phyloP scores from a whole-genome alignment of 441 rosid species.

The Pelargonium australe region DNA sequence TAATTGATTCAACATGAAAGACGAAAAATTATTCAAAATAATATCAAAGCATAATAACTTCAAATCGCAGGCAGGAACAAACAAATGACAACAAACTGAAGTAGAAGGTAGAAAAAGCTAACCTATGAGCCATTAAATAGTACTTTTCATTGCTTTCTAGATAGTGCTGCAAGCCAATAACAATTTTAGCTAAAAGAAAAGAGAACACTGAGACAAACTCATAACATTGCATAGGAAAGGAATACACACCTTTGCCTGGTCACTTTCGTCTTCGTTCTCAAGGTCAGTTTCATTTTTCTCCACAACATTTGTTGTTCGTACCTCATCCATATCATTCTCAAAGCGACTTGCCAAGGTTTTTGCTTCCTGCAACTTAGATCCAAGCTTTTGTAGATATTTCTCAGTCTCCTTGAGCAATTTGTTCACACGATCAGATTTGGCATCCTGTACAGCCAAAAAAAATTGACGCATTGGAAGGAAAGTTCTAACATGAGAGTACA shows the following conservation, averaged over 20 bases:
- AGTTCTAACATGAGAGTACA: slow-evolving; percentile 13
- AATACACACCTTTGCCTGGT: slow-evolving; percentile 75
- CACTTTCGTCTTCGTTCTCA: slow-evolving; percentile 86
- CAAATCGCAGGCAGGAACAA: slow-evolving; percentile 5
- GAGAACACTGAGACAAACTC: slow-evolving; percentile 13
- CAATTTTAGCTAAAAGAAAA: slow-evolving; percentile 18
- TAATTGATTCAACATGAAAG: slow-evolving; percentile 8
- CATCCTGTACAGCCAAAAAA: slow-evolving; percentile 50
- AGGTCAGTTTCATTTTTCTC: slow-evolving; percentile 55
- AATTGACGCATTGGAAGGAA: slow-evolving; percentile 16
- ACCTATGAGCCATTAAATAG: slow-evolving; percentile 98
- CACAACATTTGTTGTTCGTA: slow-evolving; percentile 28
- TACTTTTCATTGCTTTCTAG: slow-evolving; percentile 95
- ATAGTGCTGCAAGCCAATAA: slow-evolving; percentile 66
- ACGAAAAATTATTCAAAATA: neutral
- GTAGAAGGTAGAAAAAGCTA: slow-evolving; percentile 11
- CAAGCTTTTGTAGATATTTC: slow-evolving; percentile 88
- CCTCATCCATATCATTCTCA: slow-evolving; percentile 65
- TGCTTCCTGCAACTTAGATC: slow-evolving; percentile 73
- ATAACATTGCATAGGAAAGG: slow-evolving; percentile 19
- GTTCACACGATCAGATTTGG: slow-evolving; percentile 92
- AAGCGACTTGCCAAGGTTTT: slow-evolving; percentile 51
- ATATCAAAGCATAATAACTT: neutral
- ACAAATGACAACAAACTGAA: slow-evolving; percentile 7
- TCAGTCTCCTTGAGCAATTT: slow-evolving; percentile 89